Evolutionary conservation across 352 stramenopile species (phyloP).

Genomic region (Phytophthora megakarya): DNA sequence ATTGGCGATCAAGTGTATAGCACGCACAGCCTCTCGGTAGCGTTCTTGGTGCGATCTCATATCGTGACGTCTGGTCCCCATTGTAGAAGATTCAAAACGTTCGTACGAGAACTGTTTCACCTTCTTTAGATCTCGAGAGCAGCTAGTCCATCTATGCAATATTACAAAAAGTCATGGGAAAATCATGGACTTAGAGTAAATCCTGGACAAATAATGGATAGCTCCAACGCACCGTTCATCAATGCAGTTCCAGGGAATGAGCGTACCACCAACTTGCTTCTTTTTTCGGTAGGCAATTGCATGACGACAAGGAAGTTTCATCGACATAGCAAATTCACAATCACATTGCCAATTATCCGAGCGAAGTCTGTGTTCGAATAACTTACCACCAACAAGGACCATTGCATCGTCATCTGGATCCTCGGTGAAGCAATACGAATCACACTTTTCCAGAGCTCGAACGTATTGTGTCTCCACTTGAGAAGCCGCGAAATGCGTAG

Average conservation of each 20-base stretch:
- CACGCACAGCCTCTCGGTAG: slow-evolving; percentile 25
- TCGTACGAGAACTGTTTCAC: slow-evolving; percentile 1
- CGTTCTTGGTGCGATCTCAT: slow-evolving; percentile 6
- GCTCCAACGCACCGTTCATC: slow-evolving; percentile 10
- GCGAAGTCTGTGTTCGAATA: not conserved
- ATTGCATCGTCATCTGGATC: not conserved
- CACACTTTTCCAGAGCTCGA: not conserved
- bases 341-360: slow-evolving; percentile 5
- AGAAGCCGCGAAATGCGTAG: slow-evolving; percentile 23
- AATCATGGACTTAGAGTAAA: slow-evolving; percentile 3
- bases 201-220: too few relatives aligned
- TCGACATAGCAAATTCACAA: not conserved
- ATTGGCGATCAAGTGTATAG: slow-evolving; percentile 20
- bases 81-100: not conserved
- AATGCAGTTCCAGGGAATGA: slow-evolving; percentile 18
- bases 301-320: slow-evolving; percentile 22
- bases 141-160: slow-evolving; percentile 5
- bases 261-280: not conserved
- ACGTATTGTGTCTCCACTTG: slow-evolving; percentile 15
- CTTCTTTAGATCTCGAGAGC: not conserved
- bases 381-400: not conserved
- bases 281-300: slow-evolving; percentile 21
- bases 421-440: not conserved
- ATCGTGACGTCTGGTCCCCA: too few relatives aligned
- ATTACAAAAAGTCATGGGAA: not conserved